These are phyloP conservation scores for Quercus variabilis DNA, from an alignment of 306 rosid species.

Conservation along the genomic window DNA sequence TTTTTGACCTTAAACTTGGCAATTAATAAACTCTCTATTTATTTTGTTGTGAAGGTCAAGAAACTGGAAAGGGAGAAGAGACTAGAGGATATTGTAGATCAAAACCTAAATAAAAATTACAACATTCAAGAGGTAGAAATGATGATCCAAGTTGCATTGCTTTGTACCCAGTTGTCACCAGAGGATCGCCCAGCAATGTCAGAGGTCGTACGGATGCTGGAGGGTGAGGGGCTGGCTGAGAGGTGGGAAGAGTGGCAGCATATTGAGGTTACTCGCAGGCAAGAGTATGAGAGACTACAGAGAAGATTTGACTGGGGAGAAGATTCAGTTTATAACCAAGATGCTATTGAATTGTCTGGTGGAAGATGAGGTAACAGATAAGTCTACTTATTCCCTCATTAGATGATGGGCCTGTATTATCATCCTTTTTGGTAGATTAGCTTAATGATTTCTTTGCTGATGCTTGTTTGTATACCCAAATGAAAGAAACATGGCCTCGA, in stretches of 20 bases:
- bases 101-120: constrained; percentile 58
- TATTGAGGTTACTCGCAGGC: constrained; percentile 83
- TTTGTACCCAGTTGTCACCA: constrained; percentile 91
- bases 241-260: constrained; percentile 99
- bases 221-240: constrained; percentile 99
- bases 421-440: constrained; percentile 35
- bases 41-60: constrained; percentile 58
- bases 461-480: constrained; percentile 14
- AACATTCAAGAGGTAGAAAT: constrained; percentile 81
- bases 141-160: constrained; percentile 92
- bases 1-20: constrained; percentile 11
- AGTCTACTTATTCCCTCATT: constrained; percentile 4
- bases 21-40: constrained; percentile 5
- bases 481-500: neutral
- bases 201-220: constrained; percentile 94
- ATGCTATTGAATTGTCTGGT: constrained; percentile 92
- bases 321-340: constrained; percentile 83
- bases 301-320: constrained; percentile 99
- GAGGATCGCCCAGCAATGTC: constrained; percentile 97
- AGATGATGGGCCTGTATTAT: constrained; percentile 9
- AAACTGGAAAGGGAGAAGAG: constrained; percentile 88
- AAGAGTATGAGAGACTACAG: constrained; percentile 83
- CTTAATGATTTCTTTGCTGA: constrained; percentile 12
- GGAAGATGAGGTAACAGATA: constrained; percentile 56
- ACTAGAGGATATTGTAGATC: constrained; percentile 75